phyloP scores from a whole-genome alignment of 192 early-diverging fungal genomes.

The Powellomyces hirtus region DNA sequence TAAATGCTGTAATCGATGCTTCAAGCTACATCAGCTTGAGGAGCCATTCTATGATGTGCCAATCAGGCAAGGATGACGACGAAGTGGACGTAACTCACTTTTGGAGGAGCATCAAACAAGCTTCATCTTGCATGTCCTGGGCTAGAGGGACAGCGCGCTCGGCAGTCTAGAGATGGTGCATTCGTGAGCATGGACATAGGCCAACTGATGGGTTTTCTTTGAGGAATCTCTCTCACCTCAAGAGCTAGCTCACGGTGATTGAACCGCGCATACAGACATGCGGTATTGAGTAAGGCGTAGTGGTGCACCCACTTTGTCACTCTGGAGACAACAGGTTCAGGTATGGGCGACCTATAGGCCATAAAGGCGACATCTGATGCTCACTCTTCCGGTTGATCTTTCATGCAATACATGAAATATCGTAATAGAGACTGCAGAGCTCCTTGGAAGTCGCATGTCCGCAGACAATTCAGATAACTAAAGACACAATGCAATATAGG shows the following conservation, averaged over 20 bases:
- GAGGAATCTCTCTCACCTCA: neutral
- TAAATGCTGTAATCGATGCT: too few species aligned
- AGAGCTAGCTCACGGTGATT: neutral
- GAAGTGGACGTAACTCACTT: too few species aligned
- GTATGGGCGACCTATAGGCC: too few species aligned
- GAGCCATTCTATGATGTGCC: too few species aligned
- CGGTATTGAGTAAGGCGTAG: neutral
- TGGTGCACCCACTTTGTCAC: slow-evolving; percentile 7
- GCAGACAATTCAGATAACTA: slow-evolving; percentile 11
- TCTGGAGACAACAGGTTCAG: neutral
- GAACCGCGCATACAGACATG: slow-evolving; percentile 3
- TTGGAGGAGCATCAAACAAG: neutral
- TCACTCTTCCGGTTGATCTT: neutral
- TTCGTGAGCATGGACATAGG: neutral
- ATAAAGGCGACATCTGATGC: too few species aligned
- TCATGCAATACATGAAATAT: neutral
- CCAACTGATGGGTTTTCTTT: neutral
- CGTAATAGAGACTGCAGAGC: neutral
- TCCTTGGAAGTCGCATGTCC: neutral
- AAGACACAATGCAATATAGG: too few species aligned
- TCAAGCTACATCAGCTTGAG: too few species aligned
- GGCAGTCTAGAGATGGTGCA: neutral
- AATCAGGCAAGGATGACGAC: too few species aligned
- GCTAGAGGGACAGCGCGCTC: neutral
- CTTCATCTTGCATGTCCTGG: neutral